Conservation (phyloP, 1,284 basidiomycete species). For the Trichosporon coremiiforme region DNA sequence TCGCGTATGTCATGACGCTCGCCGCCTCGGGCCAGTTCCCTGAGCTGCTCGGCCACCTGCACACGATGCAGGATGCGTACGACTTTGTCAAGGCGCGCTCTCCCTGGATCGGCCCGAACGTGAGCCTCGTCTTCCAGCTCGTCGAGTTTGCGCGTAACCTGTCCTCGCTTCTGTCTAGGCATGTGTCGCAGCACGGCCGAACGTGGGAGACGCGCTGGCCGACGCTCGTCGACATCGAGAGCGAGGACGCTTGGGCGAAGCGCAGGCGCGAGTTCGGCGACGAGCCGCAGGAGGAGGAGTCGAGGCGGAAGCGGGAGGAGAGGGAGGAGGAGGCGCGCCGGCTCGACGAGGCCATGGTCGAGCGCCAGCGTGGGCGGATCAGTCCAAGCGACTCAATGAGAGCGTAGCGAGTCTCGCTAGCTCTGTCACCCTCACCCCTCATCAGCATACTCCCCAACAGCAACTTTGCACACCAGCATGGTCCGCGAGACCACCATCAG, state of each 20-base stretch:
- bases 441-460: background rate
- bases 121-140: conserved; percentile 95
- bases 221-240: conserved; percentile 62
- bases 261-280: conserved; percentile 69
- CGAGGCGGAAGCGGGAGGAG: conserved; percentile 25
- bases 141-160: conserved; percentile 88
- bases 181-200: conserved; percentile 26
- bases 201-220: conserved; percentile 42
- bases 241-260: conserved; percentile 81
- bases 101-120: conserved; percentile 88
- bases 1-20: conserved; percentile 93
- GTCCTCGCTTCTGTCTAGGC: conserved; percentile 63
- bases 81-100: conserved; percentile 85
- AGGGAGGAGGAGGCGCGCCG: conserved; percentile 42
- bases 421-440: background rate
- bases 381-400: background rate
- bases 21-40: conserved; percentile 70
- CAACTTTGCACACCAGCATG: background rate
- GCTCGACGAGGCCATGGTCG: conserved; percentile 47
- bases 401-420: background rate
- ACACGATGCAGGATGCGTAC: conserved; percentile 88
- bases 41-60: conserved; percentile 70
- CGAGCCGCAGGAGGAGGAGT: conserved; percentile 47
- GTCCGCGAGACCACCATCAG: conserved; percentile 2
- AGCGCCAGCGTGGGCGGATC: conserved; percentile 21